Base-by-base conservation (phyloP, 2,329 filamentous ascomycete species). In the Penicillium sp. region DNA sequence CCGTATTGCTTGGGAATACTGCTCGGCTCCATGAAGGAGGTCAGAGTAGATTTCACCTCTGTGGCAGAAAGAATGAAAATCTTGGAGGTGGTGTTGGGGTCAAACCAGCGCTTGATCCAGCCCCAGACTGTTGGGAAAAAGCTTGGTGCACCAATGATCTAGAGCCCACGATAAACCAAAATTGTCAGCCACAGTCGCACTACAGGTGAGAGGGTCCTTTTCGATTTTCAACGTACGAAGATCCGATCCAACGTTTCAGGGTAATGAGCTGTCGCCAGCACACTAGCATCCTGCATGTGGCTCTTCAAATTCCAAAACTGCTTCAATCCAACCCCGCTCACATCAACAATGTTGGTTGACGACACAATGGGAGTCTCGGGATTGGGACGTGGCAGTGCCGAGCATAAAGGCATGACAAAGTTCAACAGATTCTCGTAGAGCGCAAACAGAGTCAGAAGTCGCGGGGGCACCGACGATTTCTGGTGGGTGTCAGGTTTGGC, bases 61-160 rank as follows among this genome's bases (percentile, higher is more conserved):
- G 80, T 65, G 7, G 81, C 75, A 41, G 78, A 77, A 46, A 97
- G 81, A 59, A 97, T 93, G 68, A 95, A 95, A 67, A 97, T 96
- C 74, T 97, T 97, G 61, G 88, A 93, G 3, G 90, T 88, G 32
- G 91, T 96, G 53, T 90, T 89, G 5, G 90, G 90, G 72, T 90
- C 86, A 63, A 95, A 95, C 90, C 90, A 95, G 63, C 86, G 85
- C 77, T 95, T 95, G 71, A 95, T 80, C 89, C 90, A 95, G 56
- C 87, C 83, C 90, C 90, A 68, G 51, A 95, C 88, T 3, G 89
- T 95, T 43, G 86, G 86, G 75, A 95, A 95, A 78, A 95, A 95
- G 39, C 80, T 73, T 42, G 91, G 91, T 0, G 91, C 91, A 52
- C 90, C 90, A 54, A 96, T 89, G 62, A 97, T 86, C 78, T 82